Conservation (phyloP, 225 moss, liverwort and hornwort species). For the Climacium dendroides region DNA sequence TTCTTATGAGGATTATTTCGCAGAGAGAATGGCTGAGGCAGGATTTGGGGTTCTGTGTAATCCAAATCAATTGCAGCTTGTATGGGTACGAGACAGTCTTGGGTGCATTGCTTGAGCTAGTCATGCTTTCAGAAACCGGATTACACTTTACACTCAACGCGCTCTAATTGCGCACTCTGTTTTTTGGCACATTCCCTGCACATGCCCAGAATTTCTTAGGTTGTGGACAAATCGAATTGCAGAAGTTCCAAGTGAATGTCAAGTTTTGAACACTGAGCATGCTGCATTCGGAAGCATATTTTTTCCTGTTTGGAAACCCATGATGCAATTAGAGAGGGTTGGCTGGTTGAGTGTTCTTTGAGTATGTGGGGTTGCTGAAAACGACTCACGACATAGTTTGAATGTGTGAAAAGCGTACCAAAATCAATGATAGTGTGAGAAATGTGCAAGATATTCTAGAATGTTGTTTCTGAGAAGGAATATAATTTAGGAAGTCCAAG, state of each 20-base stretch:
- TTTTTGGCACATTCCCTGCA: background rate
- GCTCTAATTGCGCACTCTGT: background rate
- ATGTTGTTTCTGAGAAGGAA: background rate
- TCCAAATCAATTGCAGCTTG: background rate
- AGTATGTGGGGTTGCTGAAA: background rate
- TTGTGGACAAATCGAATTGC: background rate
- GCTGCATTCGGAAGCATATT: background rate
- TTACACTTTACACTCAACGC: background rate
- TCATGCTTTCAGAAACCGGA: background rate
- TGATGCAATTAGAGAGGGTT: background rate
- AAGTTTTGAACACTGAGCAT: background rate
- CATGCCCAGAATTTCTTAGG: background rate
- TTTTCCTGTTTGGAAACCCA: background rate
- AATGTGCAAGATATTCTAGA: too few species aligned
- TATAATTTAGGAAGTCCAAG: background rate
- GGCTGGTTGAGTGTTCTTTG: background rate
- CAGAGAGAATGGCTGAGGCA: background rate
- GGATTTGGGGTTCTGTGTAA: too few species aligned
- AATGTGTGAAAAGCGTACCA: background rate
- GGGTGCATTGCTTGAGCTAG: background rate
- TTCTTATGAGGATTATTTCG: background rate
- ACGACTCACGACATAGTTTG: background rate
- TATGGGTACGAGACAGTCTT: background rate
- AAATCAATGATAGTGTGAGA: background rate
- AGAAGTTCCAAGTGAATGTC: background rate